Evolutionary conservation across 148 eudicot species (phyloP), one percentile per base, ranked within the genome.

Genomic region (Simmondsia chinensis): DNA sequence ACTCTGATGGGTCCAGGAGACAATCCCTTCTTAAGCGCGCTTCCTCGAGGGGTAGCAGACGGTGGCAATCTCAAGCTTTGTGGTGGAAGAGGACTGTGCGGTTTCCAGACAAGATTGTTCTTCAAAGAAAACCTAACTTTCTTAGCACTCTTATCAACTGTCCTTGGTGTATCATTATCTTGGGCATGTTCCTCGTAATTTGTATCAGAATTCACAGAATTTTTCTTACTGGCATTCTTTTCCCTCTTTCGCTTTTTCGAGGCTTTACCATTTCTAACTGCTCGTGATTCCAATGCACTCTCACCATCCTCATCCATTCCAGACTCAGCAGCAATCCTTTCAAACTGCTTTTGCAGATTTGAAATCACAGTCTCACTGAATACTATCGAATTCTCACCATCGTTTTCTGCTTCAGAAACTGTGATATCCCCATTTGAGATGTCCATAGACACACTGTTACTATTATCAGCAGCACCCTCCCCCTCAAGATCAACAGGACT

Each of bases 61-160:
- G 95, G 97, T 9, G 97, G 97, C 35, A 89, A 41, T 68, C 97
- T 73, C 54, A 89, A 53, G 45, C 70, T 72, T 43, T 79, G 88
- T 13, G 99, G 94, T 10, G 95, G 95, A 61, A 91, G 39, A 13
- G 99, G 99, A 57, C 48, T 74, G 20, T 74, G 72, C 9, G 95
- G 99, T 53, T 85, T 85, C 99, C 99, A 91, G 1, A 85, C 80
- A 55, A 91, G 47, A 54, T 91, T 91, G 52, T 82, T 86, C 71
- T 77, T 91, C 84, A 89, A 78, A 3, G 86, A 65, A 69, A 91
- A 91, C 29, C 75, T 63, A 21, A 91, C 99, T 48, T 73, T 79
- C 61, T 82, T 91, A 6, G 46, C 63, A 62, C 82, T 78, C 68
- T 69, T 83, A 12, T 69, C 86, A 15, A 46, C 64, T 21, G 76